phyloP scores from a whole-genome alignment of 345 rosid species.

The Erucastrum elatum region DNA sequence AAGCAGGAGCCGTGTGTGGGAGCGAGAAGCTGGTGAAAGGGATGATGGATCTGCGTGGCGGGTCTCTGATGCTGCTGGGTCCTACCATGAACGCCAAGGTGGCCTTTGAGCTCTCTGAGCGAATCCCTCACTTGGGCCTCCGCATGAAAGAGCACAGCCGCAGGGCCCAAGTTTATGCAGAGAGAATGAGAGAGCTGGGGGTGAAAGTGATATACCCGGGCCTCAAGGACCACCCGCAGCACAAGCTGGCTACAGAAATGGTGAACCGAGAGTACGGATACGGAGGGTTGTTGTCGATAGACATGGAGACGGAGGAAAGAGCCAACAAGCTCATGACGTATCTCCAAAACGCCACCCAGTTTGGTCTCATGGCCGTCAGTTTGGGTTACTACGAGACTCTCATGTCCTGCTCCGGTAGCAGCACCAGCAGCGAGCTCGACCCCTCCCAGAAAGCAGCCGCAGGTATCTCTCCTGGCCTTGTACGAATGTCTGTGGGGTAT shows the following conservation, averaged over 20 bases:
- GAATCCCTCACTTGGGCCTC: constrained; percentile 81
- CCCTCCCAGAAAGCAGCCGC: constrained; percentile 72
- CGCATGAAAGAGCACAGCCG: constrained; percentile 88
- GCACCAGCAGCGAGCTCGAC: constrained; percentile 85
- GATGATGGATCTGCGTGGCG: constrained; percentile 95
- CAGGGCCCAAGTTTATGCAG: constrained; percentile 66
- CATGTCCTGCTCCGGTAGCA: constrained; percentile 92
- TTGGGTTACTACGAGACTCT: constrained; percentile 92
- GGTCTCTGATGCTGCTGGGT: constrained; percentile 83
- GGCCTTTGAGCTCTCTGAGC: constrained; percentile 81
- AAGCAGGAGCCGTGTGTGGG: constrained; percentile 85
- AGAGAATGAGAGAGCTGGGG: constrained; percentile 68
- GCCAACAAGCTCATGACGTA: constrained; percentile 78
- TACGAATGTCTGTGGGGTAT: constrained; percentile 87
- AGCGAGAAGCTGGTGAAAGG: constrained; percentile 76
- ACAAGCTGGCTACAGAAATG: constrained; percentile 56
- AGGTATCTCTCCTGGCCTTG: constrained; percentile 87
- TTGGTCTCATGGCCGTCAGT: constrained; percentile 98
- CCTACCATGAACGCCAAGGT: constrained; percentile 98
- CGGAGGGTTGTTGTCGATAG: constrained; percentile 77
- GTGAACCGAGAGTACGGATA: constrained; percentile 75
- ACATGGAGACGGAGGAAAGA: constrained; percentile 85
- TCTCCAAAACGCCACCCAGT: constrained; percentile 73
- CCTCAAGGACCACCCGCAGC: constrained; percentile 77
- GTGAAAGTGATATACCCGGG: constrained; percentile 85